Evolutionary conservation across 805 yeast genomes (phyloP).

Genomic region (Tetrapisispora pingtungensis): DNA sequence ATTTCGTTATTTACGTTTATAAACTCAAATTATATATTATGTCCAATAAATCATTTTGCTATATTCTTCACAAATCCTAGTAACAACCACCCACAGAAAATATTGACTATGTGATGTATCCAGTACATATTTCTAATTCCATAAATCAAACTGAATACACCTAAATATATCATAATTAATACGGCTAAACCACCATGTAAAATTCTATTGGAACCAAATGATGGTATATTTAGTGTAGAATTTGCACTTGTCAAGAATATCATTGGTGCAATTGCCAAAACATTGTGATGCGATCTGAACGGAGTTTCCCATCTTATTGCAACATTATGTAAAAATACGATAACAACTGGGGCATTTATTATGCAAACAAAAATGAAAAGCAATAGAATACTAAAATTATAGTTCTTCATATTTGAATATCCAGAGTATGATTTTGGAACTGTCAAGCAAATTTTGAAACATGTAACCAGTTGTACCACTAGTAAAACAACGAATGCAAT

Average conservation of each 20-base stretch:
- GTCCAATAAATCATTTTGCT: not conserved
- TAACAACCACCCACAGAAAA: constrained; percentile 38
- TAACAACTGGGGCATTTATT: constrained; percentile 62
- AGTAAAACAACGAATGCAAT: constrained; percentile 57
- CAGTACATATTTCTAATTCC: constrained; percentile 80
- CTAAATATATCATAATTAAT: constrained; percentile 39
- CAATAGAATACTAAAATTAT: constrained; percentile 50
- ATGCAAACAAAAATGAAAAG: constrained; percentile 73
- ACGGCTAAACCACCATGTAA: constrained; percentile 28
- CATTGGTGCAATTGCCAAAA: constrained; percentile 67
- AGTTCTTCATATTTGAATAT: constrained; percentile 38
- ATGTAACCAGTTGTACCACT: constrained; percentile 47
- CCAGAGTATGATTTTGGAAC: constrained; percentile 8
- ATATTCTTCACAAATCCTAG: constrained; percentile 1
- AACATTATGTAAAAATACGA: constrained; percentile 76
- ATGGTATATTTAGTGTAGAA: constrained; percentile 40
- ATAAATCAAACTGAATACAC: constrained; percentile 53
- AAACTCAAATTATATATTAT: constrained; percentile 4
- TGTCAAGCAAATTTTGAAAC: constrained; percentile 29
- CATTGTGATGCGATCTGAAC: constrained; percentile 77
- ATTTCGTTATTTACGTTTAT: constrained; percentile 1
- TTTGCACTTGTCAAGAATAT: constrained; percentile 48
- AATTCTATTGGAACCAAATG: constrained; percentile 9
- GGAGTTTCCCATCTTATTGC: constrained; percentile 74
- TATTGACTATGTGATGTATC: constrained; percentile 68